phyloP scores from a whole-genome alignment of 192 early-diverging fungal species.

The Podila epicladia region DNA sequence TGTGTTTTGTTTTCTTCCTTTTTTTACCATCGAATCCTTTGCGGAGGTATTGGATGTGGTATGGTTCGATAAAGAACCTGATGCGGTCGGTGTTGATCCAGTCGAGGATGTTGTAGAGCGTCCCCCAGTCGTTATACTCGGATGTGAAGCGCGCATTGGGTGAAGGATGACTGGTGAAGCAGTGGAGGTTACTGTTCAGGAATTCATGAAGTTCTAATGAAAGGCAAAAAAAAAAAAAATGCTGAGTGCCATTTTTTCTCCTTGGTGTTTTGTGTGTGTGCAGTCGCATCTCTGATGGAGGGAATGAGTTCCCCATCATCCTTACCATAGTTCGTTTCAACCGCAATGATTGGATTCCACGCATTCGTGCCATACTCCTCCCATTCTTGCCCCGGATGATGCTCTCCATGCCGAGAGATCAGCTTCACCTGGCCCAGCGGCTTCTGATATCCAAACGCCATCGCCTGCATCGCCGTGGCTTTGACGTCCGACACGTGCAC shows the following conservation, averaged over 20 bases:
- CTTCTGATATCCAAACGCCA: too few relatives aligned
- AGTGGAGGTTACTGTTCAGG: constrained; percentile 5
- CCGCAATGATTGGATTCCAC: too few relatives aligned
- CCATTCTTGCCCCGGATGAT: too few relatives aligned
- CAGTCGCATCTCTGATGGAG: background rate
- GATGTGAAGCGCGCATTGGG: constrained; percentile 2
- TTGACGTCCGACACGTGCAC: too few relatives aligned
- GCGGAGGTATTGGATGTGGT: constrained; percentile 13
- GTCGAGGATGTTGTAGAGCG: background rate
- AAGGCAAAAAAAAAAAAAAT: background rate
- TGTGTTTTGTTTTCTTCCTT: too few relatives aligned
- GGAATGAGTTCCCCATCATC: background rate
- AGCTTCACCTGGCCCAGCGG: too few relatives aligned
- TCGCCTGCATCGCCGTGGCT: too few relatives aligned
- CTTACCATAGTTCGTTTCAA: too few relatives aligned
- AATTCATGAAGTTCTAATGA: background rate
- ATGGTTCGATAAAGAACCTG: background rate
- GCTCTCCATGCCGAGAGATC: too few relatives aligned
- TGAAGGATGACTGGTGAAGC: background rate
- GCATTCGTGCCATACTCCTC: background rate
- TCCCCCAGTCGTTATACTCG: background rate
- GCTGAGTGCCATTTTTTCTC: background rate
- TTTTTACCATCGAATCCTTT: constrained; percentile 14
- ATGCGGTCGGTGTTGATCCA: background rate
- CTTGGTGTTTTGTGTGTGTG: too few relatives aligned